A percentile compares a stretch with the other conserved stretches of the same genome.
Evolutionary conservation across 148 eudicot genomes (phyloP).

Genomic region (Polygonum maritimum): DNA sequence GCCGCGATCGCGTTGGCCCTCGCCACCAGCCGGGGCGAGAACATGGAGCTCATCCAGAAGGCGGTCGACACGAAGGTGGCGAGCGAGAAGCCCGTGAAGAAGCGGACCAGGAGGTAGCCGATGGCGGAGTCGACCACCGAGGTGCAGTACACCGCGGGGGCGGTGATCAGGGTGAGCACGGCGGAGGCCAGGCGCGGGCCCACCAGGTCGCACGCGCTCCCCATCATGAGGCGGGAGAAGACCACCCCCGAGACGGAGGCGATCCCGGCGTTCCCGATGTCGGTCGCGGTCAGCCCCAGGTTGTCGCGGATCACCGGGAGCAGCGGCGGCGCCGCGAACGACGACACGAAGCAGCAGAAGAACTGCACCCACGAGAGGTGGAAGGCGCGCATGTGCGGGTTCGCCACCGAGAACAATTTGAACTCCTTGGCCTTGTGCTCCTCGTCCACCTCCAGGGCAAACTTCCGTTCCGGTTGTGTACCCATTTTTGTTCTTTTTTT

Average conservation of each 20-base stretch:
- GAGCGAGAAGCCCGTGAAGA: slow-evolving; percentile 72
- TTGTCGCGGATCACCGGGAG: slow-evolving; percentile 71
- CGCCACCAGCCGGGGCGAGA: slow-evolving; percentile 59
- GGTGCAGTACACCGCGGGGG: slow-evolving; percentile 59
- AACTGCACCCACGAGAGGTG: slow-evolving; percentile 79
- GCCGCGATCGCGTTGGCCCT: slow-evolving; percentile 71
- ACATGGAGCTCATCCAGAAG: slow-evolving; percentile 97
- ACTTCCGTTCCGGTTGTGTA: slow-evolving; percentile 6
- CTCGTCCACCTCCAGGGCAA: slow-evolving; percentile 43
- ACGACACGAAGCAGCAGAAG: slow-evolving; percentile 72
- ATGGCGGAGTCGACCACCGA: slow-evolving; percentile 26
- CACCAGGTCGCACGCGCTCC: slow-evolving; percentile 63
- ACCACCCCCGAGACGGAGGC: slow-evolving; percentile 79
- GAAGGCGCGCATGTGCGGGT: slow-evolving; percentile 83
- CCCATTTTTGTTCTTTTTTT: background rate
- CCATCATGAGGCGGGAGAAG: slow-evolving; percentile 72
- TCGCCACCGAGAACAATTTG: slow-evolving; percentile 34
- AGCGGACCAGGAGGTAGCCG: slow-evolving; percentile 48
- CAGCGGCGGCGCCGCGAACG: slow-evolving; percentile 80
- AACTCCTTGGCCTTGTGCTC: slow-evolving; percentile 62
- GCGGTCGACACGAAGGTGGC: slow-evolving; percentile 90
- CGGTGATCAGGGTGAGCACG: slow-evolving; percentile 51
- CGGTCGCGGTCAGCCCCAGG: slow-evolving; percentile 51
- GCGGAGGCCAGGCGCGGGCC: slow-evolving; percentile 84
- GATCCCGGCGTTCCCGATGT: slow-evolving; percentile 81